These are phyloP conservation scores for Pseudocercospora fuligena DNA, from an alignment of 2,329 filamentous ascomycete genomes.

Conservation along the genomic window DNA sequence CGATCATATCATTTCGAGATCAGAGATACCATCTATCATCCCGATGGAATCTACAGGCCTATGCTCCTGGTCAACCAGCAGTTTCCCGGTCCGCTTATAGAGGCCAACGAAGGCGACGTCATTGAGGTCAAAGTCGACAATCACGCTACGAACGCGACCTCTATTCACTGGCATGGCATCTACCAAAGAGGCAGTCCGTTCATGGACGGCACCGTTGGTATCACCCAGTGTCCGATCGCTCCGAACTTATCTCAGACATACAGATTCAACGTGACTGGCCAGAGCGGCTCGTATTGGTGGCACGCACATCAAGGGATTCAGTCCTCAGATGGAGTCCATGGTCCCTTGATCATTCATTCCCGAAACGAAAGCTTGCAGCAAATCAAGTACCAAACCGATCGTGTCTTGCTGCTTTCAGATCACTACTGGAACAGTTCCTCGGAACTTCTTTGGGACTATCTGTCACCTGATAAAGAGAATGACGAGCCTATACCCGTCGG, in stretches of 20 bases:
- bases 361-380: conserved; percentile 51
- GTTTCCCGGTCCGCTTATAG: conserved; percentile 42
- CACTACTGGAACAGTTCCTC: conserved; percentile 66
- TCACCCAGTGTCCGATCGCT: conserved; percentile 41
- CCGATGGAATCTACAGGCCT: conserved; percentile 8
- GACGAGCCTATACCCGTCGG: conserved; percentile 62
- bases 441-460: conserved; percentile 58
- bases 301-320: conserved; percentile 66
- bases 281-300: conserved; percentile 61
- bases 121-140: conserved; percentile 44
- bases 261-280: conserved; percentile 59
- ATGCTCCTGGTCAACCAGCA: conserved; percentile 36
- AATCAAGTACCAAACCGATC: conserved; percentile 56
- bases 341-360: conserved; percentile 63
- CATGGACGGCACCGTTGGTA: conserved; percentile 41
- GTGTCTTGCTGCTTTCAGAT: conserved; percentile 68
- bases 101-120: conserved; percentile 43
- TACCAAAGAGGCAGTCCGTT: conserved; percentile 39
- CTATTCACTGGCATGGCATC: conserved; percentile 44
- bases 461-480: conserved; percentile 54
- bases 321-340: conserved; percentile 65
- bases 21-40: conserved; percentile 6
- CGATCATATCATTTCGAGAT: conserved; percentile 6
- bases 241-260: conserved; percentile 38
- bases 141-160: conserved; percentile 44